phyloP scores from a whole-genome alignment of 768 basidiomycete genomes.

The Cyathus striatus region DNA sequence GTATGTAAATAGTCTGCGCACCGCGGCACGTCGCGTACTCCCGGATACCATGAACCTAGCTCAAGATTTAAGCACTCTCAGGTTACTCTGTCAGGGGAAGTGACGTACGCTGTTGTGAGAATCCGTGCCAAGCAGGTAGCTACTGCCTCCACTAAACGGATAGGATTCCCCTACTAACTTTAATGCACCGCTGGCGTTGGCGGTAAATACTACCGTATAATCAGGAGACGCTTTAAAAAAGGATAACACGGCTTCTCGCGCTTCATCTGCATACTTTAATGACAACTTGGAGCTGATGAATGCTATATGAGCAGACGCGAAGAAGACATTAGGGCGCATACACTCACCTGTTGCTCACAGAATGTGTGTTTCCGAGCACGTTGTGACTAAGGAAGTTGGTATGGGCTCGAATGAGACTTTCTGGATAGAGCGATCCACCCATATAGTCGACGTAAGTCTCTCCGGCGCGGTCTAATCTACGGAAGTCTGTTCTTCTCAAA shows the following conservation, averaged over 20 bases:
- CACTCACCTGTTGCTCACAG: conserved; percentile 70
- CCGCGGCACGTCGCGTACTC: conserved; percentile 58
- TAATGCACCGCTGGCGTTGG: conserved; percentile 75
- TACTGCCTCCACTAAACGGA: conserved; percentile 55
- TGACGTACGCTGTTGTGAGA: conserved; percentile 74
- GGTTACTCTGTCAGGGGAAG: neutral
- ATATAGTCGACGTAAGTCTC: conserved; percentile 86
- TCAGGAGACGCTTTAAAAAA: conserved; percentile 75
- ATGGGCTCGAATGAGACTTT: conserved; percentile 68
- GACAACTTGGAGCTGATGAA: conserved; percentile 63
- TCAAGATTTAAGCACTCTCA: neutral
- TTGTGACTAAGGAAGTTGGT: conserved; percentile 59
- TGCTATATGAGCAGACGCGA: conserved; percentile 5
- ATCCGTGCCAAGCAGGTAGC: conserved; percentile 67
- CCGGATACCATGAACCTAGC: conserved; percentile 65
- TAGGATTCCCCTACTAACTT: conserved; percentile 82
- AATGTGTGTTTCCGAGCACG: conserved; percentile 82
- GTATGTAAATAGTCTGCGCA: conserved; percentile 58
- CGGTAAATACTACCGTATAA: conserved; percentile 78
- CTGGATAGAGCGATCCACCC: conserved; percentile 79
- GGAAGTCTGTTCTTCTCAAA: conserved; percentile 58
- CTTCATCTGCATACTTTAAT: conserved; percentile 59
- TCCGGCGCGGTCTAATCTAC: conserved; percentile 50
- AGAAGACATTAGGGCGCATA: conserved; percentile 19
- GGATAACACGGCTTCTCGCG: conserved; percentile 65